A percentile compares a stretch with the other conserved stretches of the same genome.
Conservation (phyloP, 306 rosid genomes). For the Pterocarpus santalinus region DNA sequence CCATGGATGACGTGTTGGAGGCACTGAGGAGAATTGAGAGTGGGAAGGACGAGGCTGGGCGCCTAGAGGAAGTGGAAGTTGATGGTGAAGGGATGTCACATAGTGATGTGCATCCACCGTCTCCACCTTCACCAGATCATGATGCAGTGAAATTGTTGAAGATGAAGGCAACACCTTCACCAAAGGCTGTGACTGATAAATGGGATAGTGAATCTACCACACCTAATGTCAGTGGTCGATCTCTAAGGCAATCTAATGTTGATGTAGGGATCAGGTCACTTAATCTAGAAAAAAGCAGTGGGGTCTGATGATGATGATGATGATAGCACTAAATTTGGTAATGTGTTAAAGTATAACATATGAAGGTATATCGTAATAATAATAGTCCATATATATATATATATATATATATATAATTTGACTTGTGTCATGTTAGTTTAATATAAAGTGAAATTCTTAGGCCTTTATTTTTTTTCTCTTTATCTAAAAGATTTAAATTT, state of each 20-base stretch:
- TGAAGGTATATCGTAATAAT: no score
- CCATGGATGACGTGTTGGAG: constrained; percentile 68
- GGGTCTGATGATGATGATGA: no score
- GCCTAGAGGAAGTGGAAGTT: constrained; percentile 30
- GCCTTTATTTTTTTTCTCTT: no score
- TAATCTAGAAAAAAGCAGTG: no score
- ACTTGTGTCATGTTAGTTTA: no score
- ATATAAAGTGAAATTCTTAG: no score
- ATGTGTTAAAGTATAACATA: no score
- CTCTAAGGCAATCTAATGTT: not conserved
- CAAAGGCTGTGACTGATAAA: constrained; percentile 52
- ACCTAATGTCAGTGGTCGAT: constrained; percentile 50
- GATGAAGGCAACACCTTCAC: constrained; percentile 43
- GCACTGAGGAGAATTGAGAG: constrained; percentile 51
- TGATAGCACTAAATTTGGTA: no score
- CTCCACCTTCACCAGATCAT: not conserved
- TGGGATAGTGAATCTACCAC: constrained; percentile 62
- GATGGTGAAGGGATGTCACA: constrained; percentile 1
- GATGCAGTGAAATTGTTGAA: constrained; percentile 51
- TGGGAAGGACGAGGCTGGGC: constrained; percentile 6
- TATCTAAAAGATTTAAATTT: no score
- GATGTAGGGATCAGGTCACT: no score
- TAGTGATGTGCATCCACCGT: not conserved
- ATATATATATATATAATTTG: no score
- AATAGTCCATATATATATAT: no score